A percentile compares a stretch with the other conserved stretches of the same genome.
Conservation (phyloP, 192 early-diverging fungal genomes). For the Chytriomyces confervae region DNA sequence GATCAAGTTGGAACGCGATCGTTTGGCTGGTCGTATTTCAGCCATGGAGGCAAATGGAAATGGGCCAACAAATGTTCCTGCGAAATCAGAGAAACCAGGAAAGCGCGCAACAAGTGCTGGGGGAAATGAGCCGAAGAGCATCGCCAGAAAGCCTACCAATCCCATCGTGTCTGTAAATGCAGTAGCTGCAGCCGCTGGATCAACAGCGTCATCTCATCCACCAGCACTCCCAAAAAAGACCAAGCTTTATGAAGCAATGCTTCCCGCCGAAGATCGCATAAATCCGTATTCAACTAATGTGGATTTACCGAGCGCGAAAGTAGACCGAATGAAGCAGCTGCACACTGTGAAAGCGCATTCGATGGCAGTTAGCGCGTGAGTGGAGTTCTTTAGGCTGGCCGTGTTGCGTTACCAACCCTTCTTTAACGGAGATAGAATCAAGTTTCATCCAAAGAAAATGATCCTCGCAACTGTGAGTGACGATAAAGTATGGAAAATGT, state of each 20-base stretch:
- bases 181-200: neutral
- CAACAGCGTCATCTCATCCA: neutral
- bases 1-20: constrained; percentile 59
- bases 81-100: constrained; percentile 9
- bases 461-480: constrained; percentile 65
- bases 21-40: constrained; percentile 46
- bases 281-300: constrained; percentile 45
- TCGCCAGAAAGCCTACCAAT: neutral
- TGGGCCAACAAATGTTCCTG: constrained; percentile 3
- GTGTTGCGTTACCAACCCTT: constrained; percentile 10
- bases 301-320: constrained; percentile 47
- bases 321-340: constrained; percentile 48
- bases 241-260: constrained; percentile 17
- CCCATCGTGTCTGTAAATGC: neutral
- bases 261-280: constrained; percentile 49
- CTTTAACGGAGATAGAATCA: constrained; percentile 40
- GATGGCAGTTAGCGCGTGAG: constrained; percentile 55
- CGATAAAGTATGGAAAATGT: constrained; percentile 66
- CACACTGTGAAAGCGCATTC: constrained; percentile 53
- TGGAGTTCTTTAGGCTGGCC: constrained; percentile 2
- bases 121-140: constrained; percentile 4
- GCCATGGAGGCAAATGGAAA: constrained; percentile 27
- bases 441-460: constrained; percentile 65
- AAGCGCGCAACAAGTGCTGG: neutral
- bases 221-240: constrained; percentile 22